Evolutionary conservation across 768 basidiomycete species (phyloP), one percentile per base, ranked within the genome.

Genomic region (Russula lepida): DNA sequence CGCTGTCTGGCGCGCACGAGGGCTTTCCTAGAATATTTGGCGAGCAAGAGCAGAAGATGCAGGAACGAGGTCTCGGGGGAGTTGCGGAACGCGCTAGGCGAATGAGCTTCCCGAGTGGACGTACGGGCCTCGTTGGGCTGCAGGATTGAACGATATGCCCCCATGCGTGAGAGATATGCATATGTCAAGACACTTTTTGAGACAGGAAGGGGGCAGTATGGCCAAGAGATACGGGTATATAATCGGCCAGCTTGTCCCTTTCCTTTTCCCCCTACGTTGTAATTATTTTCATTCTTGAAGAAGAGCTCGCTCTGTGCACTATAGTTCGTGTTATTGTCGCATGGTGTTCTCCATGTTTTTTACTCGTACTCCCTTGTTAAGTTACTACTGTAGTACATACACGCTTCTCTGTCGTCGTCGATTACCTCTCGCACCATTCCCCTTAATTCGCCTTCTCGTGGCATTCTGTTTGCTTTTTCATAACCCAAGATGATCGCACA

Each of bases 71-170:
- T 13, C 27, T 53, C 28, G 48, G 35, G 30, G 43, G 43, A 21
- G n/a, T 55, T 13, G 27, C 57, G 11, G 63, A 65, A 8, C 65
- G 65, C 43, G 23, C 63, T 49, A 64, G 65, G 56, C 50, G 63
- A 30, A 66, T 66, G 65, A 66, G 65, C 52, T 64, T 64, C 59
- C 63, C 56, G 17, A 44, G 60, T 13, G 59, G 48, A 17, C 63
- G 63, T 35, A n/a, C 41, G 15, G 49, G 52, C 15, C 39, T 64
- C 1, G 35, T 55, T 13, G 59, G 49, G 21, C 33, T 62, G 25
- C 59, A 62, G 32, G 52, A 43, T 4, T 63, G 32, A 62, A 19
- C 3, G 13, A 21, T 4, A 7, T 19, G 44, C 6, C 13, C 17
- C 11, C 6, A 8, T 13, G 21, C 35, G 4, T 23, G 32, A 12